phyloP scores from a whole-genome alignment of 257 asterid genomes.

The Solanum lycopersicoides region DNA sequence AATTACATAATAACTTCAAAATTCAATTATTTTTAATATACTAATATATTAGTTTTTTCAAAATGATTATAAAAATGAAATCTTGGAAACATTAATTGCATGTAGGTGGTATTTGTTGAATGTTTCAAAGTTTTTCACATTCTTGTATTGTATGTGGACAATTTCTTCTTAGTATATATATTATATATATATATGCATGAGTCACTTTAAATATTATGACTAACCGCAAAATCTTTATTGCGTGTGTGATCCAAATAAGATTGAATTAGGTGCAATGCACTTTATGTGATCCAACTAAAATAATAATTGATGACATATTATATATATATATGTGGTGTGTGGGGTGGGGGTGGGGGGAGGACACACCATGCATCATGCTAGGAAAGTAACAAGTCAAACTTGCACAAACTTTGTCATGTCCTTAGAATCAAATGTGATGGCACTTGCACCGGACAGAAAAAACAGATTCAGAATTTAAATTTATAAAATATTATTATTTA shows the following conservation, averaged over 20 bases:
- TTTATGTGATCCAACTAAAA: background rate
- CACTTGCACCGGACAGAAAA: too few relatives aligned
- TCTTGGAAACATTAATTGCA: background rate
- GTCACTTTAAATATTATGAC: background rate
- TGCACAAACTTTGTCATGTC: background rate
- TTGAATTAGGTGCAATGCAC: background rate
- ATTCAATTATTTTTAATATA: too few relatives aligned
- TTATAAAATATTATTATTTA: too few relatives aligned
- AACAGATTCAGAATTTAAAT: too few relatives aligned
- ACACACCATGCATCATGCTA: background rate
- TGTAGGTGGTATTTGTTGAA: background rate
- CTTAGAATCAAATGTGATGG: background rate
- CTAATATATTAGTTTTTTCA: too few relatives aligned
- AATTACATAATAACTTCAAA: background rate
- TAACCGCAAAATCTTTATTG: background rate
- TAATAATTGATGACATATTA: background rate
- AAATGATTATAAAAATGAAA: background rate
- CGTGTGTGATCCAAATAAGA: background rate
- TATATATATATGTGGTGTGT: background rate
- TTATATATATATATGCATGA: too few relatives aligned
- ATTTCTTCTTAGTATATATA: too few relatives aligned
- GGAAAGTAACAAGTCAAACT: background rate
- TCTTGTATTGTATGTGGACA: background rate
- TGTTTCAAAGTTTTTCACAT: background rate
- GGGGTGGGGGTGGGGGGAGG: background rate